Evolutionary conservation across 2,329 filamentous ascomycete species (phyloP), one percentile per base, ranked within the genome.

Genomic region (Hortaea werneckii): DNA sequence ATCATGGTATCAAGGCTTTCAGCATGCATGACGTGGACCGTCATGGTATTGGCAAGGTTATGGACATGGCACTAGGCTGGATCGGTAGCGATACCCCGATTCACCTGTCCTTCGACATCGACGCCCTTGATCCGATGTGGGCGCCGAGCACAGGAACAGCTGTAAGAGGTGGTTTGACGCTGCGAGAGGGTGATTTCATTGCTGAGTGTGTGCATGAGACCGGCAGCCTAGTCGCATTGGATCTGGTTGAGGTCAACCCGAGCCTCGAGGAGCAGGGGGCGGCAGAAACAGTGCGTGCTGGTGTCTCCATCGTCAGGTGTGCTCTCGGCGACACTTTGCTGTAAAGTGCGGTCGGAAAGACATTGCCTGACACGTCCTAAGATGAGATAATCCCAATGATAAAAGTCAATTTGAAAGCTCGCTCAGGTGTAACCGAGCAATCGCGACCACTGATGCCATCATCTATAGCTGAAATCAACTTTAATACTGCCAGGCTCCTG

Each of bases 1-100:
- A 96, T 54, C 74, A 96, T 61, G 83, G 84, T 37, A 92, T 98
- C 73, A 90, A 87, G 74, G 90, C 90, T 4, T 98, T 96, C 62
- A 90, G 84, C 70, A 98, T 98, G 92, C 92, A 95, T 64, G 92
- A 98, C 64, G 85, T 98, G 66, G 92, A 98, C 68, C 77, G 87
- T 44, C 77, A 96, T 63, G 92, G 92, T 40, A 98, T 98, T 59
- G 92, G 92, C 45, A 84, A 83, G 54, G 87, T 98, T 53, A 88
- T 98, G 71, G 92, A 96, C 61, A 94, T 95, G 90, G 90, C 90
- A n/a, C 76, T 98, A 44, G 90, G 83, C 29, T 89, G 95, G 72
- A 94, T 96, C 55, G 92, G 92, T 57, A 79, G 74, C 60, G 92
- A 96, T 65, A 95, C 89, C 0, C 92, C 92, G 37, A 95, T 98